Evolutionary conservation across 768 basidiomycete species (phyloP), one percentile per base, ranked within the genome.

Genomic region (Asterophora parasitica): DNA sequence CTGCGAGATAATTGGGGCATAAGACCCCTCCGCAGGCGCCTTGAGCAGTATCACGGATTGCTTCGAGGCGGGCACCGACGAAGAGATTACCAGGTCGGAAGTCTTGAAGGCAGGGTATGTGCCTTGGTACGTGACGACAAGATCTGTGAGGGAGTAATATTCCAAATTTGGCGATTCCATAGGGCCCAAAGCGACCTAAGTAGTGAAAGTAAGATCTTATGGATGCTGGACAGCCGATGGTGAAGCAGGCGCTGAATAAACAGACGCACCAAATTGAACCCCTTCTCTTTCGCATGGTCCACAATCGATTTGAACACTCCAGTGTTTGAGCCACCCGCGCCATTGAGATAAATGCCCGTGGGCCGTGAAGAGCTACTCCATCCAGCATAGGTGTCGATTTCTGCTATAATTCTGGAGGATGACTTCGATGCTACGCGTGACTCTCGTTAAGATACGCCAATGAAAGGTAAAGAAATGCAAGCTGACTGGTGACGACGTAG

Each of bases 321-420:
- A 13, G 46, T 40, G n/a, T 36, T 32, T 20, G 46, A n/a, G n/a
- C n/a, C 27, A 11, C 11, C 32, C 1, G 42, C 37, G 6, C 37
- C 34, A n/a, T 52, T 42, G 27, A 52, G 45, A 38, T 44, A 30
- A 27, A 52, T 48, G 20, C 51, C 51, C 7, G 47, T 44, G 16
- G 51, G 51, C 13, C 51, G 42, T 28, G 42, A 30, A 3, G 46
- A 35, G 37, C 38, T 44, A 23, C 30, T 42, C 51, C 51, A 52
- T 7, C 37, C 43, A 23, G 51, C 51, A 19, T 52, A 52, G 19
- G 42, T 48, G 26, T 52, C 47, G n/a, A 52, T 42, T 9, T 52
- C 51, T 11, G 16, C 26, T 10, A 27, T 10, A 3, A 47, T 30
- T 4, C 12, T 23, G 7, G 46, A 40, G 4, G 32, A 16, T 4